Evolutionary conservation across 352 stramenopile species (phyloP).

Genomic region (Lagenidium giganteum): DNA sequence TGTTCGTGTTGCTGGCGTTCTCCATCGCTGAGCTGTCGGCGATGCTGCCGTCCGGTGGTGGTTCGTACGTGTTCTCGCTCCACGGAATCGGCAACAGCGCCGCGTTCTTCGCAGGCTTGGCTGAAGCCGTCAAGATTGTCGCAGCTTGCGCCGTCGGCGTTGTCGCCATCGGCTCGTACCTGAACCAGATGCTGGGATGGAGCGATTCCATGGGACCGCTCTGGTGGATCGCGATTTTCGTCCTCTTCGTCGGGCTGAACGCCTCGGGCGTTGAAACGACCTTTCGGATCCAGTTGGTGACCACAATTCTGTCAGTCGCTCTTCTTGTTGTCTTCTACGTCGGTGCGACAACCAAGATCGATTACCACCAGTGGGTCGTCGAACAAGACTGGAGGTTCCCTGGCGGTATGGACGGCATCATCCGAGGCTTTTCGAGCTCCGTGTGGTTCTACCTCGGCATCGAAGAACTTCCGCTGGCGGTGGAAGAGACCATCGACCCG

Average conservation of each 20-base stretch:
- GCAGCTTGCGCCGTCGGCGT: slow-evolving; percentile 5
- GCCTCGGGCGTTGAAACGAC: slow-evolving; percentile 6
- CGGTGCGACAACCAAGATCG: slow-evolving; percentile 8
- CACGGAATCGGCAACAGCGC: slow-evolving; percentile 7
- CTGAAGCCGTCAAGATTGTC: slow-evolving; percentile 14
- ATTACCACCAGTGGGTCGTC: slow-evolving; percentile 7
- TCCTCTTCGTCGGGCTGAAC: slow-evolving; percentile 14
- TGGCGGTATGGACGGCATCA: slow-evolving; percentile 8
- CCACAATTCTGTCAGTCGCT: slow-evolving; percentile 8
- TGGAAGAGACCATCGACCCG: slow-evolving; percentile 18
- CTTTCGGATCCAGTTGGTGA: slow-evolving; percentile 10
- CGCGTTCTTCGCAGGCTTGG: slow-evolving; percentile 14
- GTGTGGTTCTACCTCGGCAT: slow-evolving; percentile 19
- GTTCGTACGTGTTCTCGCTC: slow-evolving; percentile 13
- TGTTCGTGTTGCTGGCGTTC: slow-evolving; percentile 16
- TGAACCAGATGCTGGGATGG: slow-evolving; percentile 10
- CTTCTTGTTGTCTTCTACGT: slow-evolving; percentile 18
- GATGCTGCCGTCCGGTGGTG: slow-evolving; percentile 9
- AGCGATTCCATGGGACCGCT: neutral
- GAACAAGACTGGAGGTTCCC: slow-evolving; percentile 10
- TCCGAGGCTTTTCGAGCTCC: slow-evolving; percentile 12
- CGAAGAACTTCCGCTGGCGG: slow-evolving; percentile 14
- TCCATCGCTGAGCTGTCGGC: slow-evolving; percentile 17
- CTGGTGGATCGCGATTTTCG: slow-evolving; percentile 11
- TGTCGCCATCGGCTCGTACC: slow-evolving; percentile 13